Base-by-base conservation (phyloP, 768 basidiomycete species). In the Boletus rubescentipes region DNA sequence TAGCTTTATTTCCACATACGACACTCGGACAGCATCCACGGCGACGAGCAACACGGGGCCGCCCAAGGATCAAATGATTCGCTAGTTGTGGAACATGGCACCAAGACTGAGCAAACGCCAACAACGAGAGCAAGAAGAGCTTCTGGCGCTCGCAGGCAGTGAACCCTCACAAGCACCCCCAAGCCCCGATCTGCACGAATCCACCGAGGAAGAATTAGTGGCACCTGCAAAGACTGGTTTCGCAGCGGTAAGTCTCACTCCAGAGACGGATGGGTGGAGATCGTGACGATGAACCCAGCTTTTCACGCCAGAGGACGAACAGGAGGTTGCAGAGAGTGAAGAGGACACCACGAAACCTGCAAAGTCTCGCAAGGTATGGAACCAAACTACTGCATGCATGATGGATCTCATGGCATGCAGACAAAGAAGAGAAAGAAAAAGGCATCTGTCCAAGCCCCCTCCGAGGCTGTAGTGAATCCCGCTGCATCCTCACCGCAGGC, bases 31-130 rank as follows among this genome's bases (percentile, higher is more conserved):
- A n/a, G n/a, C n/a, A 40, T 38, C n/a, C 23, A 37, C 30, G 15
- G 26, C 12, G 21, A 53, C 18, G 26, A 37, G 11, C 21, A 20
- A 26, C 11, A 34, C 31, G 16, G 4, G 40, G 12, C 12, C 15
- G 20, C 21, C 12, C 39, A 43, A 32, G 5, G 31, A 35, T 35
- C 39, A 40, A 40, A 55, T 63, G 36, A 39, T 34, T n/a, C 38
- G 32, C 54, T 38, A 42, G 44, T 8, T 16, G 21, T 15, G 32
- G 38, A 36, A 46, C 8, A 91, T 89, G 89, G 77, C 87, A 52
- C 83, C 87, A 20, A 78, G 88, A 57, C 72, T 87, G 36, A 94
- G 83, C 72, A 95, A 92, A 72, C 79, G 93, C 44, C 92, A 93
- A 69, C 90, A 94, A 64, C 76, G 93, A 42, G 91, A 93, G 63